Percentiles rank a stretch among this genome's conserved stretches.
Conservation (phyloP, 2,329 filamentous ascomycete genomes). For the Fusarium brachygibbosum region DNA sequence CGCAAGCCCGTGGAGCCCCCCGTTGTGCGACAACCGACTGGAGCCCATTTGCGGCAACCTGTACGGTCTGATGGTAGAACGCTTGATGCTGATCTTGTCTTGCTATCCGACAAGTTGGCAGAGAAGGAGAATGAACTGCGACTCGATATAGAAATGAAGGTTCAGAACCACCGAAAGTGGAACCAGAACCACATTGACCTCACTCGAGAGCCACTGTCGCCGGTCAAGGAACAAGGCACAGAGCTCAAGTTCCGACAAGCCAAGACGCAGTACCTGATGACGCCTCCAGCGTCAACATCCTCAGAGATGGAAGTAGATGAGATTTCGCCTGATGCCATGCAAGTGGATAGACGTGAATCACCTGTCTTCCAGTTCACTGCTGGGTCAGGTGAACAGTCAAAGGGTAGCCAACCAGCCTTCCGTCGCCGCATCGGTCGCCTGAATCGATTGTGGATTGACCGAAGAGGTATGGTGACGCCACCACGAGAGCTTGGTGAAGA, state of each 20-base stretch:
- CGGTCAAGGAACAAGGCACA: conserved; percentile 74
- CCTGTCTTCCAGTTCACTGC: conserved; percentile 64
- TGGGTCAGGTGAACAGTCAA: conserved; percentile 57
- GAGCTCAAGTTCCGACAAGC: conserved; percentile 77
- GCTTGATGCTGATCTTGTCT: conserved; percentile 82
- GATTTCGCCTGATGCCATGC: conserved; percentile 60
- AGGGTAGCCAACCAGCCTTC: conserved; percentile 73
- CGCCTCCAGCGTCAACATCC: conserved; percentile 69
- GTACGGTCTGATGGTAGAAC: conserved; percentile 77
- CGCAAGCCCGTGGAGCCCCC: conserved; percentile 73
- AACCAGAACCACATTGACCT: conserved; percentile 91
- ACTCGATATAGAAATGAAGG: conserved; percentile 86
- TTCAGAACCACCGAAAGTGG: conserved; percentile 91
- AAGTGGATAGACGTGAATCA: conserved; percentile 52
- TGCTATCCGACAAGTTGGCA: conserved; percentile 80
- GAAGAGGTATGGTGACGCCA: conserved; percentile 73
- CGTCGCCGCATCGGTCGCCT: conserved; percentile 87
- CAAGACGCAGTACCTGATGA: conserved; percentile 78
- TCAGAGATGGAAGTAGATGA: conserved; percentile 71
- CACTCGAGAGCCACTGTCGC: conserved; percentile 86
- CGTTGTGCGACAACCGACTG: conserved; percentile 71
- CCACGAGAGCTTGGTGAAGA: conserved; percentile 61
- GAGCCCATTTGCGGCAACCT: conserved; percentile 76
- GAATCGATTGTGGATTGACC: conserved; percentile 89
- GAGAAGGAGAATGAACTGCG: conserved; percentile 87